phyloP scores from a whole-genome alignment of 768 basidiomycete species.

The Aureoboletus auriporus region DNA sequence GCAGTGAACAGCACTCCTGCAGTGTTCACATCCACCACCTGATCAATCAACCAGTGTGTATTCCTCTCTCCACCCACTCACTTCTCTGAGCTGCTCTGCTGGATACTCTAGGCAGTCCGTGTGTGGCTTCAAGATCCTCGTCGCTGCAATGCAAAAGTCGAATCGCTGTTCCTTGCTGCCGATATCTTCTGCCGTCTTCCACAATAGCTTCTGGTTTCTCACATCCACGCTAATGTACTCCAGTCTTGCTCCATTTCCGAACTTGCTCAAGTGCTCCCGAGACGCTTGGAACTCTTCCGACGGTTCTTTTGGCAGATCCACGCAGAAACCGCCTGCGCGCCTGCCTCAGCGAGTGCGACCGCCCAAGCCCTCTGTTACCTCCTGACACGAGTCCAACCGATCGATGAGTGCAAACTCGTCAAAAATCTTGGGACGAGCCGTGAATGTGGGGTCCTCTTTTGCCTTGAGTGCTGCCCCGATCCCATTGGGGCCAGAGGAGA shows the following conservation, averaged over 20 bases:
- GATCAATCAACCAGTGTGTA: slow-evolving; percentile 1
- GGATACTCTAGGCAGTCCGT: slow-evolving; percentile 65
- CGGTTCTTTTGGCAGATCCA: slow-evolving; percentile 56
- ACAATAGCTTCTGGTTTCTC: slow-evolving; percentile 55
- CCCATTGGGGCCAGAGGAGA: slow-evolving; percentile 58
- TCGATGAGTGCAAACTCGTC: slow-evolving; percentile 56
- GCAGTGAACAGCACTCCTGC: slow-evolving; percentile 60
- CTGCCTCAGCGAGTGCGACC: slow-evolving; percentile 66
- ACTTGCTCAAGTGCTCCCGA: slow-evolving; percentile 44
- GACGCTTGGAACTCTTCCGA: slow-evolving; percentile 57
- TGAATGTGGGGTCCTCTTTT: slow-evolving; percentile 31
- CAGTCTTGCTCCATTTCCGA: slow-evolving; percentile 41
- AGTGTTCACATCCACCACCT: slow-evolving; percentile 66
- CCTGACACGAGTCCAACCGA: slow-evolving; percentile 63
- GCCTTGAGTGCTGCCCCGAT: slow-evolving; percentile 54
- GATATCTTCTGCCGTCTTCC: slow-evolving; percentile 55
- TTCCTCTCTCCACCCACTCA: slow-evolving; percentile 20
- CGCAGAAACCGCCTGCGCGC: slow-evolving; percentile 65
- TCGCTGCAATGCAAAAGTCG: slow-evolving; percentile 76
- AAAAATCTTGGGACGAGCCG: slow-evolving; percentile 48
- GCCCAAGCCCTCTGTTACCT: slow-evolving; percentile 71
- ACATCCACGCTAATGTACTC: slow-evolving; percentile 69
- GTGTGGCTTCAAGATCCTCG: slow-evolving; percentile 61
- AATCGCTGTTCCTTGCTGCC: slow-evolving; percentile 65
- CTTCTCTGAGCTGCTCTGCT: slow-evolving; percentile 60